These are phyloP conservation scores for Ceraceosorus guamensis DNA, from an alignment of 1,284 basidiomycete genomes.

Conservation along the genomic window DNA sequence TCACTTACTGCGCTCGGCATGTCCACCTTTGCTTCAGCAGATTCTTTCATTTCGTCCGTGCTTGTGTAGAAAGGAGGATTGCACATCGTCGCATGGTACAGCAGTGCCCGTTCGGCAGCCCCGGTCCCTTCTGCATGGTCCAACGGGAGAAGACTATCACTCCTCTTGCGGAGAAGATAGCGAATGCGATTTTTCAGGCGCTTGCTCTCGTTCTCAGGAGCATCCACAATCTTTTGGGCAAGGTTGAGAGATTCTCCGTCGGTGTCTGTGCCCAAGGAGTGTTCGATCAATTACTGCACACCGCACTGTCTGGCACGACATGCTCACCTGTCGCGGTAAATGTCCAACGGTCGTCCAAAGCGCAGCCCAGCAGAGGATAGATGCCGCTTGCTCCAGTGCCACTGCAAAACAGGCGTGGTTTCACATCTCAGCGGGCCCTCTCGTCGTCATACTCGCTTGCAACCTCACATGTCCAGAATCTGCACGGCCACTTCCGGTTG, in stretches of 20 bases:
- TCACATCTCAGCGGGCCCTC: neutral
- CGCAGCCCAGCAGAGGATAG: conserved; percentile 67
- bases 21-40: conserved; percentile 13
- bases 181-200: conserved; percentile 56
- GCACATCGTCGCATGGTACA: conserved; percentile 65
- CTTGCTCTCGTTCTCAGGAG: conserved; percentile 57
- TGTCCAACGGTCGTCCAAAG: conserved; percentile 19
- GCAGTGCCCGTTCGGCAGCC: neutral
- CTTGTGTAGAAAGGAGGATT: conserved; percentile 89
- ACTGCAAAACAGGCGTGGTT: neutral
- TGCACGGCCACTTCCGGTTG: neutral
- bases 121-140: neutral
- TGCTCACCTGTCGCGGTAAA: conserved; percentile 23
- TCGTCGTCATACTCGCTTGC: neutral
- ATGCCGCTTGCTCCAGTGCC: conserved; percentile 86
- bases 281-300: neutral
- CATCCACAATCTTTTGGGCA: conserved; percentile 54
- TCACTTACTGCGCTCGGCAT: conserved; percentile 18
- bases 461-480: conserved; percentile 51
- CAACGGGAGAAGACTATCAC: neutral
- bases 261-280: conserved; percentile 22
- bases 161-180: conserved; percentile 50
- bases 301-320: conserved; percentile 9
- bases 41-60: conserved; percentile 57
- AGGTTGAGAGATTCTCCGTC: conserved; percentile 25